A percentile compares a stretch with the other conserved stretches of the same genome.
phyloP scores from a whole-genome alignment of 2,329 filamentous ascomycete genomes.

The Diaporthe ilicicola region DNA sequence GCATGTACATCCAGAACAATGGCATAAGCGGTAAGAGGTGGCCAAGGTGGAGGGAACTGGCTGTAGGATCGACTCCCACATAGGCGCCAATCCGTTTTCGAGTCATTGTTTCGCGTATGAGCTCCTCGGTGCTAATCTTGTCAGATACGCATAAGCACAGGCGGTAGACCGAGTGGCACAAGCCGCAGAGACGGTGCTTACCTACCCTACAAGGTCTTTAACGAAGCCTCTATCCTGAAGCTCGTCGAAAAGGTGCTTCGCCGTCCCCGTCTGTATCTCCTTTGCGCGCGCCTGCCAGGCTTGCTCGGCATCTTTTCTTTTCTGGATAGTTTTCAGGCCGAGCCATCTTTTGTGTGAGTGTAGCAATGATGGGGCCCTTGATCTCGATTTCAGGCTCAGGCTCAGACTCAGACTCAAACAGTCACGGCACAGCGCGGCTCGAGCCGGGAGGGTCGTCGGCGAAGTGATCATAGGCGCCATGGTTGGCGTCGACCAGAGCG shows the following conservation, averaged over 20 bases:
- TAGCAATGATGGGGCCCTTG: not conserved
- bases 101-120: conserved; percentile 71
- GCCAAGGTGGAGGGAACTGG: conserved; percentile 80
- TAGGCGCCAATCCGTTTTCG: conserved; percentile 76
- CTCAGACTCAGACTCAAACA: conserved; percentile 3
- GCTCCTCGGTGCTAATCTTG: conserved; percentile 39
- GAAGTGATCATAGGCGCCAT: conserved; percentile 42
- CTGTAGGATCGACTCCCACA: conserved; percentile 84
- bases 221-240: conserved; percentile 78
- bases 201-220: conserved; percentile 78
- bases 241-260: conserved; percentile 65
- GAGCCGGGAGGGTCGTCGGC: conserved; percentile 36
- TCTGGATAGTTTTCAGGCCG: conserved; percentile 52
- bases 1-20: conserved; percentile 83
- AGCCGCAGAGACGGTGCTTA: conserved; percentile 25
- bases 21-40: conserved; percentile 85
- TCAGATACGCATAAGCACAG: conserved; percentile 2
- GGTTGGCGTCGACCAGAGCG: not conserved
- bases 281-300: conserved; percentile 59
- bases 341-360: conserved; percentile 45
- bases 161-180: not conserved
- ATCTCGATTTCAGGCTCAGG: not conserved
- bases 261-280: conserved; percentile 58
- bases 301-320: conserved; percentile 50
- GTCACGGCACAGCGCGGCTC: conserved; percentile 23